phyloP scores from a whole-genome alignment of 176 grass and related monocot species.

The Ampelocalamus luodianensis region DNA sequence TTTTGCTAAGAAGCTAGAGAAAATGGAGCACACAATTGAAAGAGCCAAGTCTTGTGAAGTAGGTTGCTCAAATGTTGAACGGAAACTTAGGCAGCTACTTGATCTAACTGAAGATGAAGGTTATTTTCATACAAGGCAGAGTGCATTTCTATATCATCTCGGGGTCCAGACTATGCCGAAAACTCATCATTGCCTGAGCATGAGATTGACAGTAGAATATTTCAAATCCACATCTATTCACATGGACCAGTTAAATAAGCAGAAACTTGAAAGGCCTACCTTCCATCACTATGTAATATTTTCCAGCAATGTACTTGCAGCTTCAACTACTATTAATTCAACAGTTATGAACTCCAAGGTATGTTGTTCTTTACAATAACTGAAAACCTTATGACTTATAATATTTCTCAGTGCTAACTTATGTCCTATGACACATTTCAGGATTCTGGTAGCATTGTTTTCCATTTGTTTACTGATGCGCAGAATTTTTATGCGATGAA shows the following conservation, averaged over 20 bases:
- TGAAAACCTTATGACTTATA: not conserved
- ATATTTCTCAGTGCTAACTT: slow-evolving; percentile 34
- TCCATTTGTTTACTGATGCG: slow-evolving; percentile 77
- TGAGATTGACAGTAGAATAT: slow-evolving; percentile 89
- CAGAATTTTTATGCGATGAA: slow-evolving; percentile 85
- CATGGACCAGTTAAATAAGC: slow-evolving; percentile 32
- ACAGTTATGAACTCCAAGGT: slow-evolving; percentile 75
- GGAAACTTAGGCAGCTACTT: slow-evolving; percentile 81
- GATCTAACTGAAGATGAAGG: slow-evolving; percentile 85
- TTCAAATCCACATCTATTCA: slow-evolving; percentile 55
- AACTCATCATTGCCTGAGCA: slow-evolving; percentile 80
- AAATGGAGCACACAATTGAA: slow-evolving; percentile 64
- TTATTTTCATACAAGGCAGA: slow-evolving; percentile 88
- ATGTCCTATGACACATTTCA: slow-evolving; percentile 46
- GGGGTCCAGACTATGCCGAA: slow-evolving; percentile 77
- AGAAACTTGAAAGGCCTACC: slow-evolving; percentile 50
- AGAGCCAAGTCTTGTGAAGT: slow-evolving; percentile 69
- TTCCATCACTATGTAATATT: slow-evolving; percentile 68
- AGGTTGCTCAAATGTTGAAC: slow-evolving; percentile 75
- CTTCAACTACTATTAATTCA: slow-evolving; percentile 77
- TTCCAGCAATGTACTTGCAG: slow-evolving; percentile 77
- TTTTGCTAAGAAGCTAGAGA: slow-evolving; percentile 68
- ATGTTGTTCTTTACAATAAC: slow-evolving; percentile 24
- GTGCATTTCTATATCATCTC: slow-evolving; percentile 78
- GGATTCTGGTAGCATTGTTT: slow-evolving; percentile 60